A percentile compares a stretch with the other conserved stretches of the same genome.
Evolutionary conservation across 1,284 basidiomycete species (phyloP).

Genomic region (Trichosporon sp.): DNA sequence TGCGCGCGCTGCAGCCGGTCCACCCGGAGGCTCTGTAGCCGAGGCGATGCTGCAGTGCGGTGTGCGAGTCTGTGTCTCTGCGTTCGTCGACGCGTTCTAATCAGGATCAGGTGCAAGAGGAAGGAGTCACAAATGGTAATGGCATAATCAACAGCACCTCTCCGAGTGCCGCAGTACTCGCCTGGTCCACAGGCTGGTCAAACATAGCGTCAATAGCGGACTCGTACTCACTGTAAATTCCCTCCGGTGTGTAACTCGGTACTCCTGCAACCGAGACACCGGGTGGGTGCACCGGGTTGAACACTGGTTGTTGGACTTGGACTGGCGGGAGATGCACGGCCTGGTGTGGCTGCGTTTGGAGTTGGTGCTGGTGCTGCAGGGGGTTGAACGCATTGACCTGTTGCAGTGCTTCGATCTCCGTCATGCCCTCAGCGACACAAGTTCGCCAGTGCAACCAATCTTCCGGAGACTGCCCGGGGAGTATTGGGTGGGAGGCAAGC

Average conservation of each 20-base stretch:
- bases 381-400: constrained; percentile 18
- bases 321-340: not conserved
- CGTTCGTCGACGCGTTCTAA: constrained; percentile 16
- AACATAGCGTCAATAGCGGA: not conserved
- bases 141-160: constrained; percentile 20
- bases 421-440: constrained; percentile 35
- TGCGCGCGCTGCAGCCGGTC: no score
- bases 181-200: constrained; percentile 10
- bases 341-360: not conserved
- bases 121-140: constrained; percentile 18
- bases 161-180: constrained; percentile 17
- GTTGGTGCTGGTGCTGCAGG: constrained; percentile 8
- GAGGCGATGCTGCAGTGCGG: not conserved
- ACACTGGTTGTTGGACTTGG: not conserved
- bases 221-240: not conserved
- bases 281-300: constrained; percentile 6
- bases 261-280: not conserved
- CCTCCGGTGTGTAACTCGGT: not conserved
- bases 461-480: constrained; percentile 31
- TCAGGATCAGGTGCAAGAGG: constrained; percentile 14
- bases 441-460: constrained; percentile 41
- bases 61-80: constrained; percentile 12
- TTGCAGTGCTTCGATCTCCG: constrained; percentile 33
- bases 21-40: not conserved
- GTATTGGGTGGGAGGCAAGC: constrained; percentile 31